phyloP scores from a whole-genome alignment of 495 filamentous ascomycete species.

The Lepraria neglecta region DNA sequence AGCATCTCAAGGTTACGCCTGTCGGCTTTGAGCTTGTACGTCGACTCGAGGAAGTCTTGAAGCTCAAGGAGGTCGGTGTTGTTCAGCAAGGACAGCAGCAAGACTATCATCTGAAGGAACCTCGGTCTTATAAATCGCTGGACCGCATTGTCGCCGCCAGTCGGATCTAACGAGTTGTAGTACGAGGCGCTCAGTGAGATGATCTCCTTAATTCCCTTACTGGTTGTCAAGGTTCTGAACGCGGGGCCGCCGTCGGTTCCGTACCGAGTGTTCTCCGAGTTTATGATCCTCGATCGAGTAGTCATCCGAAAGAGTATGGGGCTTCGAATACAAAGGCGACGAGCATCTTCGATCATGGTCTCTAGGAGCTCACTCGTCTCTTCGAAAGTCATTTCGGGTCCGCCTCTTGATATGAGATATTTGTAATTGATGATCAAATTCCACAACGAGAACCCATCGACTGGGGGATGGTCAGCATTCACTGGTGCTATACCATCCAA shows the following conservation, averaged over 20 bases:
- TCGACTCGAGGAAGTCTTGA: slow-evolving; percentile 32
- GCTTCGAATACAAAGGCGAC: slow-evolving; percentile 33
- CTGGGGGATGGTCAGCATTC: slow-evolving; percentile 1
- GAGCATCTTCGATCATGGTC: slow-evolving; percentile 36
- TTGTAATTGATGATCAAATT: slow-evolving; percentile 29
- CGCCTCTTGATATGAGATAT: slow-evolving; percentile 28
- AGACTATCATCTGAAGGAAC: slow-evolving; percentile 38
- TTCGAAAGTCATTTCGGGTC: slow-evolving; percentile 29
- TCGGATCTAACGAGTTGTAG: slow-evolving; percentile 33
- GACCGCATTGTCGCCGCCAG: slow-evolving; percentile 22
- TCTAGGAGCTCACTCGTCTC: slow-evolving; percentile 33
- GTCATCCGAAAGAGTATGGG: slow-evolving; percentile 36
- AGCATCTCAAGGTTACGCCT: slow-evolving; percentile 31
- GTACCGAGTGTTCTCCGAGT: slow-evolving; percentile 35
- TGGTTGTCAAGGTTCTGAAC: slow-evolving; percentile 36
- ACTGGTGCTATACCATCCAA: neutral
- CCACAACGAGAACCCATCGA: slow-evolving; percentile 31
- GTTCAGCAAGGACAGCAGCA: slow-evolving; percentile 35
- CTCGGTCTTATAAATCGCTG: slow-evolving; percentile 33
- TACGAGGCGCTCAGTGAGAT: slow-evolving; percentile 33
- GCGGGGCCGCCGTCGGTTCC: slow-evolving; percentile 31
- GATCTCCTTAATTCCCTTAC: slow-evolving; percentile 35
- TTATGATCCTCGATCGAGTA: slow-evolving; percentile 32
- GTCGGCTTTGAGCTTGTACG: slow-evolving; percentile 32
- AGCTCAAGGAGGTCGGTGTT: slow-evolving; percentile 32